Conservation (phyloP, 345 rosid species). For the Acer negundo region DNA sequence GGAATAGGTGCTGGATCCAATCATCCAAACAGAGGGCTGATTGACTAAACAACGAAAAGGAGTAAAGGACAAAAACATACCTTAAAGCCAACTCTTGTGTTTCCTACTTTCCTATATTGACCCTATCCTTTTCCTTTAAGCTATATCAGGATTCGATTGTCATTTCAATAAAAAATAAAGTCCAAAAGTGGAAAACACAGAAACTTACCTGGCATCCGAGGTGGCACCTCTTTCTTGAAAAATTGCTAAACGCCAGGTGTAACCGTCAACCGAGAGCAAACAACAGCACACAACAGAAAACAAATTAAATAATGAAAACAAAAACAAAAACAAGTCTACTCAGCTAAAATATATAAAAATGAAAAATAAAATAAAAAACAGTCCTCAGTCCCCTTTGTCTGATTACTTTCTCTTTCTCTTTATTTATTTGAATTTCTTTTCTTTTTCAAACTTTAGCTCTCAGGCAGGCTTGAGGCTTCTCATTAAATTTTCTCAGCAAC, state of each 20-base stretch:
- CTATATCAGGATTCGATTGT: constrained; percentile 8
- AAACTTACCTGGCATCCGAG: constrained; percentile 25
- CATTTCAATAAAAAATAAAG: background rate
- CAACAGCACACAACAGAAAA: constrained; percentile 31
- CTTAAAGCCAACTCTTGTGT: constrained; percentile 38
- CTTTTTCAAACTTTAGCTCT: constrained; percentile 25
- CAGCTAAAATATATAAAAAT: constrained; percentile 34
- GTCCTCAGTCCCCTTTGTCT: constrained; percentile 18
- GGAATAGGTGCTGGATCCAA: no score
- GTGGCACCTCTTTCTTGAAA: constrained; percentile 16
- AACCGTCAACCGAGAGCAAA: constrained; percentile 42
- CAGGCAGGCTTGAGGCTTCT: constrained; percentile 3
- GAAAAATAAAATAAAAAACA: no score
- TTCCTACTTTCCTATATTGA: constrained; percentile 50
- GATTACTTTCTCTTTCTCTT: background rate
- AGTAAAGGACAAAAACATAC: constrained; percentile 44
- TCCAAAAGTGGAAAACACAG: background rate
- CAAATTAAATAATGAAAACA: constrained; percentile 9
- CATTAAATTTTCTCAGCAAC: constrained; percentile 33
- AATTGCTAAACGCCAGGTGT: constrained; percentile 39
- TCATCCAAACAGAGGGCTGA: no score
- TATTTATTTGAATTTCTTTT: constrained; percentile 7
- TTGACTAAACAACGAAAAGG: constrained; percentile 31
- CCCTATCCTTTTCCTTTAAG: constrained; percentile 26
- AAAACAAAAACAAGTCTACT: constrained; percentile 42